phyloP scores from a whole-genome alignment of 2,329 filamentous ascomycete genomes.

The Colletotrichum paranaense region DNA sequence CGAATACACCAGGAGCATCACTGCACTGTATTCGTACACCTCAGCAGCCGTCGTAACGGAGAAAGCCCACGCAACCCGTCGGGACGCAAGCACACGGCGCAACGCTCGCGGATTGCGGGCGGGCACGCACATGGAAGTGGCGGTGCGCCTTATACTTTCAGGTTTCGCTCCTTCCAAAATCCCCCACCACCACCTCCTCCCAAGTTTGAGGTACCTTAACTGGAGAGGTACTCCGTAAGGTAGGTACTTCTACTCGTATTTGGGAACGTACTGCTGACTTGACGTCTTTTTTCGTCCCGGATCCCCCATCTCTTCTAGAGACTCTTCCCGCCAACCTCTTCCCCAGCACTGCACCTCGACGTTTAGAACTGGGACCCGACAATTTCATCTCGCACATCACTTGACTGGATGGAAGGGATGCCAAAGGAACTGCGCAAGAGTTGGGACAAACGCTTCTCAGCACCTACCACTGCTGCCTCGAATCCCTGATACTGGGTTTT shows the following conservation, averaged over 20 bases:
- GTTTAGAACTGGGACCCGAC: background rate
- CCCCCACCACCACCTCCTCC: background rate
- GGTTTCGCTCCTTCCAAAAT: background rate
- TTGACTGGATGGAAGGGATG: background rate
- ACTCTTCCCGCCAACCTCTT: background rate
- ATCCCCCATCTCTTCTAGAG: background rate
- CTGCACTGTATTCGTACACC: too few species aligned
- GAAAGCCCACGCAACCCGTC: background rate
- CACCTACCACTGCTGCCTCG: background rate
- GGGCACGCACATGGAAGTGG: constrained; percentile 15
- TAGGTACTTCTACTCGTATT: background rate
- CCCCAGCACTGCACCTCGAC: background rate
- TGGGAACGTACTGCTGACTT: background rate
- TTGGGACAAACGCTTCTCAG: background rate
- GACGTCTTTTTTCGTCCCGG: background rate
- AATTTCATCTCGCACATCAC: background rate
- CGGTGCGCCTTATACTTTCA: constrained; percentile 11
- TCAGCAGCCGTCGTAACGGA: background rate
- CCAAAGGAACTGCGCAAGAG: background rate
- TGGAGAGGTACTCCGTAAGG: background rate
- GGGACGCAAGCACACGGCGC: background rate
- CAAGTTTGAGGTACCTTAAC: background rate
- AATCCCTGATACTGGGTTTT: background rate
- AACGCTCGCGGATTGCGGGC: background rate
- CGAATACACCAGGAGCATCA: background rate